phyloP scores from a whole-genome alignment of 768 basidiomycete genomes.

The Postia placenta region DNA sequence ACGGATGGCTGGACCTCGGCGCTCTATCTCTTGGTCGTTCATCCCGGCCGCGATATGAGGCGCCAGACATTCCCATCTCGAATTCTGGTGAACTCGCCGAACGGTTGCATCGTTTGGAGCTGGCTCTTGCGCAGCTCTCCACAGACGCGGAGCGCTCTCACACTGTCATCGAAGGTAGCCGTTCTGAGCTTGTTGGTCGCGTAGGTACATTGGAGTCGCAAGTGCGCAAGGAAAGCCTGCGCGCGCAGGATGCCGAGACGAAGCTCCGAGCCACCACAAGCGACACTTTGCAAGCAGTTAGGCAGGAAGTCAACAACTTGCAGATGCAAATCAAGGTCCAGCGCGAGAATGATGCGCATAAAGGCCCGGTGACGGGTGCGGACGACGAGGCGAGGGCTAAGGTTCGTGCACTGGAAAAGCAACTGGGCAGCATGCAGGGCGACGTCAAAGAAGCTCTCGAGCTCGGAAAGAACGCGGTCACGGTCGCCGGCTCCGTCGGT shows the following conservation, averaged over 20 bases:
- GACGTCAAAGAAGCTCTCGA: conserved; percentile 71
- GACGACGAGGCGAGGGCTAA: conserved; percentile 56
- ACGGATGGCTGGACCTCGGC: conserved; percentile 13
- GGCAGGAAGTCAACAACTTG: conserved; percentile 50
- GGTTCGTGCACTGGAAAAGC: conserved; percentile 54
- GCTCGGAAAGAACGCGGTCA: conserved; percentile 41
- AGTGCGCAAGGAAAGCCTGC: conserved; percentile 39
- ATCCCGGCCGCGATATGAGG: conserved; percentile 33
- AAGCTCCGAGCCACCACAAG: conserved; percentile 34
- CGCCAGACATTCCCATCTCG: conserved; percentile 55
- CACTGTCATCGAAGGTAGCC: conserved; percentile 43
- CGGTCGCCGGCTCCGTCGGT: conserved; percentile 29
- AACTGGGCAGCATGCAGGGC: conserved; percentile 54
- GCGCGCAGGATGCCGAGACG: conserved; percentile 48
- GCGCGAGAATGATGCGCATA: conserved; percentile 16
- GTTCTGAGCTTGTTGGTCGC: conserved; percentile 46
- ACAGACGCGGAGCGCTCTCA: conserved; percentile 46
- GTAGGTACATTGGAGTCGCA: conserved; percentile 53
- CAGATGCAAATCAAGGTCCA: conserved; percentile 34
- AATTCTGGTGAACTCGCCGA: conserved; percentile 60
- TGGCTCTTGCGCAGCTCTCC: conserved; percentile 53
- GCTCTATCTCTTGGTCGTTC: conserved; percentile 18
- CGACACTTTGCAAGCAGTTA: conserved; percentile 42
- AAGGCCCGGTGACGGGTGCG: conserved; percentile 17
- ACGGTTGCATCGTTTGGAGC: conserved; percentile 60